Base-by-base conservation (phyloP, 2,329 filamentous ascomycete genomes). In the Chrysoporthe puriensis region DNA sequence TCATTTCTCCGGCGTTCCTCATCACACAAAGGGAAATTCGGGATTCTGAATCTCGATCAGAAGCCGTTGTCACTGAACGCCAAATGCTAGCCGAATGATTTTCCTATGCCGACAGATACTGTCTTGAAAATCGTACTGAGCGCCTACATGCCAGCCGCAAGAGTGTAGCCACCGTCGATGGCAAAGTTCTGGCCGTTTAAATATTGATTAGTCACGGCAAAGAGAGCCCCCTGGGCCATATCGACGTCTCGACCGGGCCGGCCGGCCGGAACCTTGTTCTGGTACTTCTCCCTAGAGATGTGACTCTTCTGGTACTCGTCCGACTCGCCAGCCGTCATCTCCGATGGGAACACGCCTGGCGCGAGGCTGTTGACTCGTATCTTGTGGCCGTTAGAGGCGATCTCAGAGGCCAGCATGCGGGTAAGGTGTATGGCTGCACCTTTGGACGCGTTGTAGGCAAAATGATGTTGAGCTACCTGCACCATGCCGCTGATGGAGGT, bases 301-400 rank as follows among this genome's bases (percentile, higher is more conserved):
- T 86, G 79, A 72, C 90, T 84, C 78, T 90, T 92, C 70, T 86
- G 84, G 43, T 74, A 74, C 21, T 79, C 78, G 21, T 82, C 79
- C 40, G 81, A 84, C 14, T 77, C 80, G 3, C 76, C 77, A 1
- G 86, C 84, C 50, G 88, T 90, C 90, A 92, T 92, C 85, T 92
- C 91, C 74, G 89, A 90, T 21, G 88, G 90, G 73, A 86, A 86
- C 40, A 91, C 84, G 44, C 91, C 91, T 0, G 91, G 91, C 0
- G 91, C 91, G 69, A 92, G 92, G 52, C 90, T 88, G 74, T 94
- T 85, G 48, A 91, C 84, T 72, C 93, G 91, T 52, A 86, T 82
- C 76, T 87, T 90, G 69, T 91, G 84, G 26, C 85, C 83, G 59
- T 86, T 82, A 69, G 79, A 79, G 0, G 86, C 84, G 6, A 91